phyloP scores from a whole-genome alignment of 2,329 filamentous ascomycete genomes.

The Cladosporium cucumerinum region DNA sequence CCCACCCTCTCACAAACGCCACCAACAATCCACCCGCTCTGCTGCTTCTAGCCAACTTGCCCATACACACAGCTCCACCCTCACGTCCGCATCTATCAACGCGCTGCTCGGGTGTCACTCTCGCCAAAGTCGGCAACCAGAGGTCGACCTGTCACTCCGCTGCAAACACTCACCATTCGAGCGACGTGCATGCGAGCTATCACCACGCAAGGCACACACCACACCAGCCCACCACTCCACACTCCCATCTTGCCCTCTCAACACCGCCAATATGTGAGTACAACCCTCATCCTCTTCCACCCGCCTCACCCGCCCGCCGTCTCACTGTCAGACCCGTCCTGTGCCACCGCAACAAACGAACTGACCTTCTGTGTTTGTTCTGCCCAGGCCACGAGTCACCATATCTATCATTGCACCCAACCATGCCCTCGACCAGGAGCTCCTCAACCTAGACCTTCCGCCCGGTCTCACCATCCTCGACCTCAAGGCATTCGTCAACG shows the following conservation, averaged over 20 bases:
- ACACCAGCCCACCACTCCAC: background rate
- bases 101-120: slow-evolving; percentile 10
- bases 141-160: background rate
- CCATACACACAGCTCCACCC: background rate
- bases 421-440: slow-evolving; percentile 63
- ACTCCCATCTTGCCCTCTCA: background rate
- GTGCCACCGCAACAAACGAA: slow-evolving; percentile 22
- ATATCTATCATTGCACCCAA: slow-evolving; percentile 77
- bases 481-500: slow-evolving; percentile 83
- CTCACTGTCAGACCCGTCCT: slow-evolving; percentile 30
- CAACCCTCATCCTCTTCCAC: background rate
- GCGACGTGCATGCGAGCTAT: slow-evolving; percentile 26
- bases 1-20: slow-evolving; percentile 1
- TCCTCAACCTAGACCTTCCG: slow-evolving; percentile 78
- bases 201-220: slow-evolving; percentile 21
- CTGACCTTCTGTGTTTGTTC: slow-evolving; percentile 23
- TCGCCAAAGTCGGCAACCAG: slow-evolving; percentile 4
- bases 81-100: background rate
- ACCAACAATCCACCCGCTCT: slow-evolving; percentile 1
- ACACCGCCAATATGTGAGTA: slow-evolving; percentile 11
- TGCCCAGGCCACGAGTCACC: slow-evolving; percentile 71
- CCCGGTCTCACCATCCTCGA: slow-evolving; percentile 78
- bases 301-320: slow-evolving; percentile 20
- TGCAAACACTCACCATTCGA: slow-evolving; percentile 20
- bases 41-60: background rate